Percentiles rank a stretch among this genome's conserved stretches.
Conservation (phyloP, 768 basidiomycete genomes). For the Paxillus rubicundulus region DNA sequence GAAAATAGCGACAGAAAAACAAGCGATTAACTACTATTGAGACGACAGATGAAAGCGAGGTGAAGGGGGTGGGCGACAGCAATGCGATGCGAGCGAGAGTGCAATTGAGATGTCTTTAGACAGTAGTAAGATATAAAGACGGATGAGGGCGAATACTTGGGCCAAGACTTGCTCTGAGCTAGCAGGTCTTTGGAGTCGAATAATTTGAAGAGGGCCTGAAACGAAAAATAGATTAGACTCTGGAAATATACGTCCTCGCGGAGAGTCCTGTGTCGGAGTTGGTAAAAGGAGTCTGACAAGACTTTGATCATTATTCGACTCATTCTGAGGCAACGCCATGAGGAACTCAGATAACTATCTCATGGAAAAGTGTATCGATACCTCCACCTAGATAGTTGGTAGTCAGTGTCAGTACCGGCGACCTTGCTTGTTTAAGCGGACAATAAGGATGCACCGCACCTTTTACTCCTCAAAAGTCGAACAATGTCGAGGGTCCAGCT, state of each 20-base stretch:
- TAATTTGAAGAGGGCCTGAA: conserved; percentile 21
- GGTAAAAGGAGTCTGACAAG: conserved; percentile 16
- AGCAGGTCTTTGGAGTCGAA: conserved; percentile 3
- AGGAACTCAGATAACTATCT: background rate
- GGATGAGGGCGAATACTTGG: background rate
- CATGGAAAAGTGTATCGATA: background rate
- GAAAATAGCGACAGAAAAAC: conserved; percentile 23
- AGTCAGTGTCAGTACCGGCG: background rate
- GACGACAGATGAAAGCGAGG: conserved; percentile 28
- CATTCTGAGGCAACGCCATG: background rate
- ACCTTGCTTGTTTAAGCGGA: conserved; percentile 21
- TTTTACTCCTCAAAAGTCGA: conserved; percentile 21
- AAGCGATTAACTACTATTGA: conserved; percentile 27
- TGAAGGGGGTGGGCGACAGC: conserved; percentile 26
- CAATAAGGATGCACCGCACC: conserved; percentile 24
- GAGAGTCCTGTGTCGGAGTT: conserved; percentile 33
- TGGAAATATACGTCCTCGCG: conserved; percentile 28
- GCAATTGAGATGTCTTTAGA: conserved; percentile 29
- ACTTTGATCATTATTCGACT: conserved; percentile 3
- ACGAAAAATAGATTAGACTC: conserved; percentile 23
- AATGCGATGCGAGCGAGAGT: conserved; percentile 33
- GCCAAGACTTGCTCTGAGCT: conserved; percentile 1
- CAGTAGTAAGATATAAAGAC: conserved; percentile 30
- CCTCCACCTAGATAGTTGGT: background rate
- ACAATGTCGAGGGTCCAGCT: conserved; percentile 21